Evolutionary conservation across 495 filamentous ascomycete species (phyloP).

Genomic region (Talaromyces stipitatus): DNA sequence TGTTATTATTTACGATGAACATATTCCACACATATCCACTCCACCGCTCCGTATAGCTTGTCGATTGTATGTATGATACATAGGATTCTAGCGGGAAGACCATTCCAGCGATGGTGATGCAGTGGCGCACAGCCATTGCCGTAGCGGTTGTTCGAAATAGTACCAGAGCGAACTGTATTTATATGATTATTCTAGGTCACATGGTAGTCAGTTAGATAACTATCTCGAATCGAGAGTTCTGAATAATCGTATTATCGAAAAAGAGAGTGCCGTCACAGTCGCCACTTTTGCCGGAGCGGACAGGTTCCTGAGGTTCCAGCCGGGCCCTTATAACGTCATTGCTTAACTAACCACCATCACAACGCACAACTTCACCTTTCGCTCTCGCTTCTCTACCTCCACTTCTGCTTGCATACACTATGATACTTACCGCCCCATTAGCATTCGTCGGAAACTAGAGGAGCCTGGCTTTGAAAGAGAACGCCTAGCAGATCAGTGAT

Average conservation of each 20-base stretch:
- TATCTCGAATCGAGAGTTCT: not conserved
- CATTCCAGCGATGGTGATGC: not conserved
- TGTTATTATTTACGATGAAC: not conserved
- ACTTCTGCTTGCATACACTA: not conserved
- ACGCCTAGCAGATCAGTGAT: slow-evolving; percentile 16
- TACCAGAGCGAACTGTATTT: not conserved
- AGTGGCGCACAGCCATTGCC: not conserved
- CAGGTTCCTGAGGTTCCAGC: not conserved
- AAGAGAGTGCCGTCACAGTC: not conserved
- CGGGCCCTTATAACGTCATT: slow-evolving; percentile 23
- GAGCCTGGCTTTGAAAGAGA: slow-evolving; percentile 6
- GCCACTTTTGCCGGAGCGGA: not conserved
- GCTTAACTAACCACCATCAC: slow-evolving; percentile 5
- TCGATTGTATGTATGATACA: not conserved
- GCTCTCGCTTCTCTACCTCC: slow-evolving; percentile 7
- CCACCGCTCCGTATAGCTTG: not conserved
- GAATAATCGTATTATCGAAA: not conserved
- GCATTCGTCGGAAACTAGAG: slow-evolving; percentile 2
- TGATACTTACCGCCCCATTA: no score
- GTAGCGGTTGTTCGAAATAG: not conserved
- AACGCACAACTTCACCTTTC: slow-evolving; percentile 11
- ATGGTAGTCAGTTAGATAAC: no score
- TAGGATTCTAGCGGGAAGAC: not conserved
- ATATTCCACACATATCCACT: not conserved
- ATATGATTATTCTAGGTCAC: not conserved